Evolutionary conservation across 495 filamentous ascomycete genomes (phyloP).

Genomic region (Trichoderma reesei): DNA sequence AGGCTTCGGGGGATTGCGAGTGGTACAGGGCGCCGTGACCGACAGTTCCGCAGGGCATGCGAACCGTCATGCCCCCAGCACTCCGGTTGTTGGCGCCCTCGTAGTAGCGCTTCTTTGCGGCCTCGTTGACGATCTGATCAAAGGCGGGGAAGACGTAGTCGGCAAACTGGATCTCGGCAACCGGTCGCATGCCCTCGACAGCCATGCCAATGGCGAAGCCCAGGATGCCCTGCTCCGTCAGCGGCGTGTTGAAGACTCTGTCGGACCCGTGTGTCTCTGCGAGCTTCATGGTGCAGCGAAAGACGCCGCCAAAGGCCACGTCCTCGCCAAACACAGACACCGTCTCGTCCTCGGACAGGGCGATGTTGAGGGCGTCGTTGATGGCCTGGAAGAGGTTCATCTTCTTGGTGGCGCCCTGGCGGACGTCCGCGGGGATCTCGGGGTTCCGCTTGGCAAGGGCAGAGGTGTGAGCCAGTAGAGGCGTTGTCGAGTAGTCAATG

Average conservation of each 20-base stretch:
- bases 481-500: slow-evolving; percentile 76
- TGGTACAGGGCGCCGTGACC: slow-evolving; percentile 97
- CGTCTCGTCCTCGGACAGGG: slow-evolving; percentile 73
- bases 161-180: slow-evolving; percentile 97
- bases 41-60: slow-evolving; percentile 92
- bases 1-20: slow-evolving; percentile 82
- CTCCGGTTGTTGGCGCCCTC: slow-evolving; percentile 62
- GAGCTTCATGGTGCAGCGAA: slow-evolving; percentile 88
- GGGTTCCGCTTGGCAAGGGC: slow-evolving; percentile 56
- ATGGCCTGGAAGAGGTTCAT: slow-evolving; percentile 90
- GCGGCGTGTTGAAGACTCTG: slow-evolving; percentile 91
- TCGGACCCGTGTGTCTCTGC: slow-evolving; percentile 77
- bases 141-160: slow-evolving; percentile 97
- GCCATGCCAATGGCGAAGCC: slow-evolving; percentile 89
- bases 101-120: slow-evolving; percentile 83
- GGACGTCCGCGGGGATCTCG: slow-evolving; percentile 54
- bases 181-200: slow-evolving; percentile 81
- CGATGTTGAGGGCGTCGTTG: slow-evolving; percentile 75
- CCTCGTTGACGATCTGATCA: slow-evolving; percentile 96
- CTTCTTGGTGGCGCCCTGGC: slow-evolving; percentile 61
- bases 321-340: slow-evolving; percentile 94
- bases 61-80: slow-evolving; percentile 71
- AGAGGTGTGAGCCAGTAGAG: slow-evolving; percentile 70
- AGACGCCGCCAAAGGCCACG: slow-evolving; percentile 93
- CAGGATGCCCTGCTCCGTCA: slow-evolving; percentile 89